Percentiles rank a stretch among this genome's conserved stretches.
phyloP scores from a whole-genome alignment of 2,329 filamentous ascomycete species.

The Calonectria multiphialidica region DNA sequence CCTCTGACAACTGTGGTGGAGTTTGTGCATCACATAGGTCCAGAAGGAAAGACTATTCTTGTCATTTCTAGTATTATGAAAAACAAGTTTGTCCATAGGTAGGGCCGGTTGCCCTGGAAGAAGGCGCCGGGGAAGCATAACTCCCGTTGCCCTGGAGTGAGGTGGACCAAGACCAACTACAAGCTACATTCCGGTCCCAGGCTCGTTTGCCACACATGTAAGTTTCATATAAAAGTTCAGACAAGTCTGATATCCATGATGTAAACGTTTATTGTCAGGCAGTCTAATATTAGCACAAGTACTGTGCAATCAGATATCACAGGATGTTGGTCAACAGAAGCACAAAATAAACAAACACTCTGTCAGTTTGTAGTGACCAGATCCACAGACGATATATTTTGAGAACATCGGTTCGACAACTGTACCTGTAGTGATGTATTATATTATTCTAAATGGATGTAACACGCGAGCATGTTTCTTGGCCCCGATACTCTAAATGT shows the following conservation, averaged over 20 bases:
- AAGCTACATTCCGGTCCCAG: background rate
- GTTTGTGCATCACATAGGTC: too few relatives aligned
- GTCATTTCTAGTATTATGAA: background rate
- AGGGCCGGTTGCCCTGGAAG: background rate
- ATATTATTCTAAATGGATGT: background rate
- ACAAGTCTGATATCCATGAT: background rate
- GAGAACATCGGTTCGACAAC: background rate
- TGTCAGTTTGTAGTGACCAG: too few relatives aligned
- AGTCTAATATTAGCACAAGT: background rate
- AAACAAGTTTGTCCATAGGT: background rate
- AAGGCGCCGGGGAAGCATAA: background rate
- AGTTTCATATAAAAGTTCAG: background rate
- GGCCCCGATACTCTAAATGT: background rate
- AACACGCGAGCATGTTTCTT: background rate
- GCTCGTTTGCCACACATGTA: background rate
- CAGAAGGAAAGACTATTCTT: background rate
- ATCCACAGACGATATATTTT: background rate
- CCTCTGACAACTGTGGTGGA: background rate
- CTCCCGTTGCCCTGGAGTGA: background rate
- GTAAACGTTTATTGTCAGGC: background rate
- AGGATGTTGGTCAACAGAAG: background rate
- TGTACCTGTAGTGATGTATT: too few relatives aligned
- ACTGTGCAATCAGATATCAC: background rate
- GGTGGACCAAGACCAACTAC: background rate
- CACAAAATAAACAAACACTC: background rate